Conservation (phyloP, 441 rosid genomes). For the Erodium texanum region DNA sequence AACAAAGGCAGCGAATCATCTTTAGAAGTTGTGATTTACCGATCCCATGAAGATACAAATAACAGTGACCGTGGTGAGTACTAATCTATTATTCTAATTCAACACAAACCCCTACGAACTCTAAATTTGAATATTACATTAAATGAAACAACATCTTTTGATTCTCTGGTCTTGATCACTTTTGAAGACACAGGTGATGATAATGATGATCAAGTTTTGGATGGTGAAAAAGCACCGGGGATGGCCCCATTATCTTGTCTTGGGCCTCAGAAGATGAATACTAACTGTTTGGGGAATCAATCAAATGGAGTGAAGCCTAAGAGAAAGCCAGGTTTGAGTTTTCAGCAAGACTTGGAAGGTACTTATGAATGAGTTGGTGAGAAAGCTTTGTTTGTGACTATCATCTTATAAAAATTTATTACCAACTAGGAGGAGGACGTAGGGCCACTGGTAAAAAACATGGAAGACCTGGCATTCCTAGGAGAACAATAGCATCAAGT, state of each 20-base stretch:
- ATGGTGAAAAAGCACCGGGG: background rate
- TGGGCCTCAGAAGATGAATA: background rate
- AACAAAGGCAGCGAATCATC: background rate
- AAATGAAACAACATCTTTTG: too few relatives aligned
- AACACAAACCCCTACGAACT: background rate
- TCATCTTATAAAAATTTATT: background rate
- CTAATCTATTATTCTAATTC: background rate
- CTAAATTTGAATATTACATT: background rate
- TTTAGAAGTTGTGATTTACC: background rate
- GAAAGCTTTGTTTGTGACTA: background rate
- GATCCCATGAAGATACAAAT: background rate
- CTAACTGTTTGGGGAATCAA: background rate
- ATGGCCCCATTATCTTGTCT: background rate
- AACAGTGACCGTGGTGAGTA: slow-evolving; percentile 2
- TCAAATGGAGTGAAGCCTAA: background rate
- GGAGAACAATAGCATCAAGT: background rate
- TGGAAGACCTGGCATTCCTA: background rate
- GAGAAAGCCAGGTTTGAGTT: background rate
- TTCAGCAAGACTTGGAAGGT: background rate
- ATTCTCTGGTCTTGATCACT: too few relatives aligned
- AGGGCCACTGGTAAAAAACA: background rate
- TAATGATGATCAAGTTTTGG: background rate
- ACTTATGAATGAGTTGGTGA: background rate
- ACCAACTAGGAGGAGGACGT: background rate
- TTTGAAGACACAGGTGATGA: background rate